Conservation (phyloP, 495 filamentous ascomycete species). For the Oidiodendron maius region DNA sequence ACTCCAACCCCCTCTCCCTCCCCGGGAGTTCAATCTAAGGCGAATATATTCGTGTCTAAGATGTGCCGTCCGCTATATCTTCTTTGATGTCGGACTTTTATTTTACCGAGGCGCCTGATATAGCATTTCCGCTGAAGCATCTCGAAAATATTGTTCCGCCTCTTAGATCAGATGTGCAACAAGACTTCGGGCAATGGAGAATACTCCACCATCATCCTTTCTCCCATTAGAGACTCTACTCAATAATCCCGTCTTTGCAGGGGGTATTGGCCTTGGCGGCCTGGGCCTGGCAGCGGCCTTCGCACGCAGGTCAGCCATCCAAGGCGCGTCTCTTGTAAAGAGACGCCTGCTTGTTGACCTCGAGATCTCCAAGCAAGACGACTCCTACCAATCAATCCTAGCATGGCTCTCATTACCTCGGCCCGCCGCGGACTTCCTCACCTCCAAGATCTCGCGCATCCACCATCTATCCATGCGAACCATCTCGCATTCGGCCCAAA, state of each 20-base stretch:
- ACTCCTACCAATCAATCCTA: conserved; percentile 90
- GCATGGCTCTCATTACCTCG: conserved; percentile 89
- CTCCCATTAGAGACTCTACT: conserved; percentile 45
- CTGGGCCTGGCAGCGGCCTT: conserved; percentile 73
- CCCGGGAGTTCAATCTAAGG: no score
- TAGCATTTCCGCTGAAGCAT: no score
- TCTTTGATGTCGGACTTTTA: no score
- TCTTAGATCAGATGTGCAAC: no score
- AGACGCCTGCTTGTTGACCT: conserved; percentile 88
- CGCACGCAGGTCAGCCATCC: conserved; percentile 64
- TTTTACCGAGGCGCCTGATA: no score
- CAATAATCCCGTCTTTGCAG: conserved; percentile 52
- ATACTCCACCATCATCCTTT: conserved; percentile 11
- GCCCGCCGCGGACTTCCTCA: conserved; percentile 33
- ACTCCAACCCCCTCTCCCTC: no score
- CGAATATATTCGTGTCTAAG: no score
- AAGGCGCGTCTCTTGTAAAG: conserved; percentile 64
- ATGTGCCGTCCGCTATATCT: no score
- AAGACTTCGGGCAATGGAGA: no score
- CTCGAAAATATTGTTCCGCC: no score
- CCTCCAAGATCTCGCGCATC: conserved; percentile 40
- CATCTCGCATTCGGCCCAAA: conserved; percentile 50
- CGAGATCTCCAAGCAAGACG: conserved; percentile 89
- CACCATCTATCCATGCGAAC: conserved; percentile 43
- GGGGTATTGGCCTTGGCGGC: conserved; percentile 77